phyloP scores from a whole-genome alignment of 768 basidiomycete species.

The Calocera viscosa region DNA sequence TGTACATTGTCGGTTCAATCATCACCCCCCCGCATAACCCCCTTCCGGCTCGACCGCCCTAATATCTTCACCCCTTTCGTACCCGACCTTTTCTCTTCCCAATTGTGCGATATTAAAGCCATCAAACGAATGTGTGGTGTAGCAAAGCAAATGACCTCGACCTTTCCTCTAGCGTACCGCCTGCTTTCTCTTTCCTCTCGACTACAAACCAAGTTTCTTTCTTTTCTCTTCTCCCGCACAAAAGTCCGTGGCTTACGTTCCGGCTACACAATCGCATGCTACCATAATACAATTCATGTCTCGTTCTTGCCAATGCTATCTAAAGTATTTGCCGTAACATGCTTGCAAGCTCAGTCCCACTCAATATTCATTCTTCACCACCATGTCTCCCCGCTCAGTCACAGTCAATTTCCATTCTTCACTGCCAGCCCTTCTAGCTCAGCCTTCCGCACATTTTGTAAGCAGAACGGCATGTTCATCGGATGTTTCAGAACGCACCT shows the following conservation, averaged over 20 bases:
- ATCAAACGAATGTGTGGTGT: not conserved
- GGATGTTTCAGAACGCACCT: slow-evolving; percentile 22
- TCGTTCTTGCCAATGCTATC: slow-evolving; percentile 1
- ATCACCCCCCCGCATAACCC: not conserved
- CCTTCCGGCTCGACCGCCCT: not conserved
- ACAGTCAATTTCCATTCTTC: not conserved
- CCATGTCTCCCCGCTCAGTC: not conserved
- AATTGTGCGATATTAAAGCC: not conserved
- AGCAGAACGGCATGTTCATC: not conserved
- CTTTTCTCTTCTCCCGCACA: not conserved
- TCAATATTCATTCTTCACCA: not conserved
- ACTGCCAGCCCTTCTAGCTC: not conserved
- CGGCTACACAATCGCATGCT: slow-evolving; percentile 8
- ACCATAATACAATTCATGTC: slow-evolving; percentile 8
- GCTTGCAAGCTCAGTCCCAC: not conserved
- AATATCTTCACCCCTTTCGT: not conserved
- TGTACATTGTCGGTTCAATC: slow-evolving; percentile 5
- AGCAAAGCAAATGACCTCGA: not conserved
- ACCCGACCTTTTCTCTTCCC: not conserved
- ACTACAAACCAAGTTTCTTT: not conserved
- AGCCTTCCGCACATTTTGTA: not conserved
- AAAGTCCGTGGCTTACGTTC: slow-evolving; percentile 6
- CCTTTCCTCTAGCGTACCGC: not conserved
- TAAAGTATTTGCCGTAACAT: too few species aligned
- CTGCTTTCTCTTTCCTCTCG: not conserved